Conservation (phyloP, 805 yeast species). For the Tetrapisispora fleetii region DNA sequence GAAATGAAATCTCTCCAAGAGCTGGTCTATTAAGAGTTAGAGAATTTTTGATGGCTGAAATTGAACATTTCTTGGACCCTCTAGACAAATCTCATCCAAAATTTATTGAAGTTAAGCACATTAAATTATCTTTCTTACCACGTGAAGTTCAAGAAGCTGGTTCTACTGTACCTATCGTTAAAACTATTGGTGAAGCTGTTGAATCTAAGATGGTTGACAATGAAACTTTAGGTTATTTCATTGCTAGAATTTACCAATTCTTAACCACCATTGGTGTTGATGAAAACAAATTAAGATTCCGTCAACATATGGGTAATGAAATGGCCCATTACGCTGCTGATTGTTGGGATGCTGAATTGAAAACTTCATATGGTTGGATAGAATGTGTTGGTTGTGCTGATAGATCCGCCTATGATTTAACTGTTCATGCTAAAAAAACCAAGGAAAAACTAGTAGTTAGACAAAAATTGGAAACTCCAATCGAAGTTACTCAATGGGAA, state of each 20-base stretch:
- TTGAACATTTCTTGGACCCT: slow-evolving; percentile 97
- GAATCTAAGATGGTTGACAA: slow-evolving; percentile 81
- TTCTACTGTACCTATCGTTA: slow-evolving; percentile 50
- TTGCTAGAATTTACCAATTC: slow-evolving; percentile 85
- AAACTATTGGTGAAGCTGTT: slow-evolving; percentile 88
- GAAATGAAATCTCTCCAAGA: slow-evolving; percentile 98
- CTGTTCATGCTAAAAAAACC: slow-evolving; percentile 91
- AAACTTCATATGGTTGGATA: slow-evolving; percentile 96
- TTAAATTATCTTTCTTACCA: slow-evolving; percentile 71
- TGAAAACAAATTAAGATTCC: slow-evolving; percentile 73
- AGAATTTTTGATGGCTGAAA: slow-evolving; percentile 98
- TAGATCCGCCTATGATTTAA: slow-evolving; percentile 93
- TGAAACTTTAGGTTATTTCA: slow-evolving; percentile 92
- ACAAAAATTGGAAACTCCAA: slow-evolving; percentile 77
- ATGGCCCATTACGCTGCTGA: slow-evolving; percentile 99
- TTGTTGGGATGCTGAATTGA: slow-evolving; percentile 99
- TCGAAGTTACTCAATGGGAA: slow-evolving; percentile 72
- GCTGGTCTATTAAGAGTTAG: slow-evolving; percentile 96
- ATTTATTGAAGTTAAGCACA: slow-evolving; percentile 65
- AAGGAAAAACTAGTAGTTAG: slow-evolving; percentile 93
- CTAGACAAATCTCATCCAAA: slow-evolving; percentile 70
- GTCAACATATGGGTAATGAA: slow-evolving; percentile 97
- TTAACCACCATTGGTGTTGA: slow-evolving; percentile 86
- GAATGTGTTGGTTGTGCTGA: slow-evolving; percentile 99
- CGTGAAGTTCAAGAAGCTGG: slow-evolving; percentile 85